Evolutionary conservation across 1,284 basidiomycete species (phyloP).

Genomic region (Xanthoconium separans): DNA sequence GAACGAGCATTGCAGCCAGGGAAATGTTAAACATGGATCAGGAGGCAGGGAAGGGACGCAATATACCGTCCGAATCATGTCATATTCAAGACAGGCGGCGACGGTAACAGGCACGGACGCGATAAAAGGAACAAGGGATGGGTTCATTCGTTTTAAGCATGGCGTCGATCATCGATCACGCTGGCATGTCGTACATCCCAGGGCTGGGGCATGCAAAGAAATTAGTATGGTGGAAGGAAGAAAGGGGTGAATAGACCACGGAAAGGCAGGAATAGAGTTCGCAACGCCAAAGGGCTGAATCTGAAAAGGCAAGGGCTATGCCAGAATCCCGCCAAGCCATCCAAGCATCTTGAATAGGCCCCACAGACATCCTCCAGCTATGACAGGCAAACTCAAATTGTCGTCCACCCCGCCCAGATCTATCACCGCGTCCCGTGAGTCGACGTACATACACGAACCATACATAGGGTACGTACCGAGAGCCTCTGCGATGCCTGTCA

Average conservation of each 20-base stretch:
- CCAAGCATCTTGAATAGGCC: conserved; percentile 55
- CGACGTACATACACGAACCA: conserved; percentile 1
- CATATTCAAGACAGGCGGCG: too few species aligned
- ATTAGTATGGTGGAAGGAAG: background rate
- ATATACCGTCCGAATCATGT: too few species aligned
- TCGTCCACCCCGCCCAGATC: conserved; percentile 90
- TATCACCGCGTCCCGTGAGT: conserved; percentile 35
- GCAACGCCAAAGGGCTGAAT: background rate
- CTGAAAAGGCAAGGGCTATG: background rate
- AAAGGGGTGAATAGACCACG: background rate
- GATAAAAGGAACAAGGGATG: too few species aligned
- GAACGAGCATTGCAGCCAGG: background rate
- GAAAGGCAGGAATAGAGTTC: background rate
- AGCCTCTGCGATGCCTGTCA: conserved; percentile 84
- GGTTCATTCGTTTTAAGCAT: too few species aligned
- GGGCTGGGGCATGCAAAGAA: background rate
- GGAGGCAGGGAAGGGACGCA: too few species aligned
- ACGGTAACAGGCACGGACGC: too few species aligned
- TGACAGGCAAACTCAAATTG: conserved; percentile 90
- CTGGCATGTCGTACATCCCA: background rate
- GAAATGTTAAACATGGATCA: too few species aligned
- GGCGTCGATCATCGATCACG: background rate
- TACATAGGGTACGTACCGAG: conserved; percentile 55
- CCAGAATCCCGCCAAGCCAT: conserved; percentile 24
- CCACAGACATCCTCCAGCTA: conserved; percentile 84